Base-by-base conservation (phyloP, 495 filamentous ascomycete genomes). In the Hypomontagnella submonticulosa region DNA sequence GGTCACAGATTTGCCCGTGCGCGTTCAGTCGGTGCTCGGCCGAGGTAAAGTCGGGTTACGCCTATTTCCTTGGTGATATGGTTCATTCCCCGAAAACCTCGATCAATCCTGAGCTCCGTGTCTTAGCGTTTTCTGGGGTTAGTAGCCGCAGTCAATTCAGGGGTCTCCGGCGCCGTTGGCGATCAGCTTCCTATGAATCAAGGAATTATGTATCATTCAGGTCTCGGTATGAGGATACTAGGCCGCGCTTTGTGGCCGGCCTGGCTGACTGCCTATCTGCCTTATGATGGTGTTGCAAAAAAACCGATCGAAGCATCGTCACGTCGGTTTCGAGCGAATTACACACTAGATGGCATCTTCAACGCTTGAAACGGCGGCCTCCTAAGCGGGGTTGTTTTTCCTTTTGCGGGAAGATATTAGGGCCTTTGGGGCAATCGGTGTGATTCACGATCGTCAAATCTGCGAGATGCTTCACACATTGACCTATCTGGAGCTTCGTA, bases 251-350 rank as follows among this genome's bases (percentile, higher is more conserved):
- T n/a, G n/a, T n/a, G 54, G 54, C 61, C 47, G 59, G 43, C 44
- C 57, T 38, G 63, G 52, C 63, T 57, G 57, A 60, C 59, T 41
- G 9, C 16, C 32, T 50, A 57, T 63, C 47, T 59, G 58, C 58
- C 65, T 68, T 18, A 49, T 42, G 42, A 37, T 32, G 42, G 63
- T 56, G 16, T 47, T 36, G 47, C 59, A 46, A 54, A 27, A 27
- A 6, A 59, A 38, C 43, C 43, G 27, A 32, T 46, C 30, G 55
- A 63, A 30, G 41, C 27, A 15, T 63, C 54, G 6, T 27, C 23
- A 27, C 23, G 13, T 63, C 65, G 59, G 59, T 60, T 53, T 69
- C 55, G 40, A 51, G 50, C 60, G 55, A 69, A 61, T 64, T 50
- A 53, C 13, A 23, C 20, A 19, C 37, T 36, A 38, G 38, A 51